These are phyloP conservation scores for Hirsutella thompsonii DNA, from an alignment of 2,329 filamentous ascomycete species.

Conservation along the genomic window DNA sequence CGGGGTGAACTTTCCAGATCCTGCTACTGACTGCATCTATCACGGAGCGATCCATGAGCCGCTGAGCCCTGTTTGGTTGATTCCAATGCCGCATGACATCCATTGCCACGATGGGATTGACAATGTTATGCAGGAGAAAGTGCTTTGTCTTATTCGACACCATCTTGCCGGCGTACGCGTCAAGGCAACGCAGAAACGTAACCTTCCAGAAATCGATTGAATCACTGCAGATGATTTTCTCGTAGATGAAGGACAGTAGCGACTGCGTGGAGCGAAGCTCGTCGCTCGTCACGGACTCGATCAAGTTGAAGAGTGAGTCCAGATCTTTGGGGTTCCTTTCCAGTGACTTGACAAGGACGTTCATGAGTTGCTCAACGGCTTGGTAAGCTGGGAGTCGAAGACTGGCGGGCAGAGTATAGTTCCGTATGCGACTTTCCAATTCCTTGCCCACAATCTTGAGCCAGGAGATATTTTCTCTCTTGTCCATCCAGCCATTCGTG, in stretches of 20 bases:
- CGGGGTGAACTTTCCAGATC: conserved; percentile 83
- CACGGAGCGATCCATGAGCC: conserved; percentile 73
- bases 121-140: conserved; percentile 80
- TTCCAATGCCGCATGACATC: conserved; percentile 81
- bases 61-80: conserved; percentile 43
- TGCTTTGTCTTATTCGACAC: conserved; percentile 84
- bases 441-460: conserved; percentile 59
- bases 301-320: conserved; percentile 71
- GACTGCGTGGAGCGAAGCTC: conserved; percentile 67
- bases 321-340: conserved; percentile 61
- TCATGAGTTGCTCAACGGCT: conserved; percentile 76
- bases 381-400: conserved; percentile 81
- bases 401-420: conserved; percentile 54
- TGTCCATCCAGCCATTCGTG: conserved; percentile 59
- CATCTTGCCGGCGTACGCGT: conserved; percentile 67
- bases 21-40: conserved; percentile 85
- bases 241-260: conserved; percentile 74
- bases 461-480: conserved; percentile 47
- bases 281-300: conserved; percentile 72
- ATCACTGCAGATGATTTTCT: conserved; percentile 68
- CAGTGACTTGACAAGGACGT: conserved; percentile 71
- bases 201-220: conserved; percentile 78
- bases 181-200: conserved; percentile 73
- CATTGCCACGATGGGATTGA: conserved; percentile 94
- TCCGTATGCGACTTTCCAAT: conserved; percentile 60